Base-by-base conservation (phyloP, 2,329 filamentous ascomycete species). In the Neonectria sp. region DNA sequence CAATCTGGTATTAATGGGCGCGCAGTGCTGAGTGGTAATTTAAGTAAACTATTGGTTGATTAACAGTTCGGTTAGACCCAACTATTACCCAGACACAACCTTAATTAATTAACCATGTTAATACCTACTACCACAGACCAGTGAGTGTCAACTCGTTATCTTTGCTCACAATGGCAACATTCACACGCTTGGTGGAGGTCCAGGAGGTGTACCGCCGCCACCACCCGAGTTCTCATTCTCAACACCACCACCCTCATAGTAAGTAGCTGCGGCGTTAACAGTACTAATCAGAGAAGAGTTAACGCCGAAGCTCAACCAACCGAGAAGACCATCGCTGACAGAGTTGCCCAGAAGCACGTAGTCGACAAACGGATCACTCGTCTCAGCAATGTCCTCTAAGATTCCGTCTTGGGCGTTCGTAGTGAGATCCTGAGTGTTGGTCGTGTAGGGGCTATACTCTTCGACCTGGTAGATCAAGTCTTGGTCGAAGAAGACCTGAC, bases 401-500 rank as follows among this genome's bases (percentile, higher is more conserved):
- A 66, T 62, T 17, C 24, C 24, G 73, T 90, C 88, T 0, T 86
- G 78, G 13, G 79, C 78, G 73, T 90, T 90, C 55, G 75, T 78
- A 13, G 83, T 88, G 25, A 84, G 46, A 0, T 69, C 63, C 70
- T 84, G 81, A 2, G 76, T 81, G 76, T 86, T 86, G 57, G 75
- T 76, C n/a, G 67, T 75, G 77, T 86, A 86, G 1, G 88, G 86
- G 2, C 75, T 68, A 0, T 78, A 79, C 35, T 74, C 75, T 62
- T 88, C 84, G 51, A 89, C 86, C n/a, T 79, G 70, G n/a, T 75
- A 68, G 65, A 88, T 83, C 37, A 90, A 83, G 69, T 82, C 81
- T 73, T 89, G 85, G 75, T 90, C 86, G 73, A 89, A 87, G 81
- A 88, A 90, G 65, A 89, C 77, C 75, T 90, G 88, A 33, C 88